Percentiles rank a stretch among this genome's conserved stretches.
Evolutionary conservation across 371 early-diverging fungal genomes (phyloP).

Genomic region (Syncephalastrum racemosum): DNA sequence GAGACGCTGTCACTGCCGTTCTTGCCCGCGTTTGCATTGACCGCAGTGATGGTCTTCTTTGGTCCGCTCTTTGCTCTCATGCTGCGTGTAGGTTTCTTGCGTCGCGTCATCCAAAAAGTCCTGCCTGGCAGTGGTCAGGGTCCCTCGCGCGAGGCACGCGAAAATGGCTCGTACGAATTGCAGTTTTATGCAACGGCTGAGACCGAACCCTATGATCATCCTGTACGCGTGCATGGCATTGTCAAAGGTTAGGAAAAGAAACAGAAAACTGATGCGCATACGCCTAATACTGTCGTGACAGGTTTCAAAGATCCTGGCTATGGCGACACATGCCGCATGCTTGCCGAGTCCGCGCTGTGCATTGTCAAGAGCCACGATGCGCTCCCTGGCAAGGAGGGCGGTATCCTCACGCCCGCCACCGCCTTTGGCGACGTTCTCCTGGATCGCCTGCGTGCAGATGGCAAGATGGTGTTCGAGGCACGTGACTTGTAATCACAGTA

Average conservation of each 20-base stretch:
- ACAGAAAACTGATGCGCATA: not conserved
- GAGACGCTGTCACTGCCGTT: slow-evolving; percentile 56
- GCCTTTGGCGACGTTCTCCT: slow-evolving; percentile 70
- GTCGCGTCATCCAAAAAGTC: slow-evolving; percentile 44
- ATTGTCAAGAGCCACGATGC: slow-evolving; percentile 47
- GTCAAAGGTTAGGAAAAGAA: slow-evolving; percentile 50
- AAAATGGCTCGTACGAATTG: slow-evolving; percentile 44
- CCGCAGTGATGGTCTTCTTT: slow-evolving; percentile 34
- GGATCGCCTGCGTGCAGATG: slow-evolving; percentile 50
- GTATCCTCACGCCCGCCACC: slow-evolving; percentile 72
- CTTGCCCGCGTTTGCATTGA: slow-evolving; percentile 35
- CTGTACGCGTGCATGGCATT: slow-evolving; percentile 50
- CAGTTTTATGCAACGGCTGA: slow-evolving; percentile 54
- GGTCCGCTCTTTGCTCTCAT: slow-evolving; percentile 32
- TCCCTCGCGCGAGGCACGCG: slow-evolving; percentile 51
- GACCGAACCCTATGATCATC: slow-evolving; percentile 36
- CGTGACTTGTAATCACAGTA: slow-evolving; percentile 15
- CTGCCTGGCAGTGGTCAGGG: slow-evolving; percentile 64
- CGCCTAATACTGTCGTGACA: not conserved
- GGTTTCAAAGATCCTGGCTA: slow-evolving; percentile 75
- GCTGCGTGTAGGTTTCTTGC: slow-evolving; percentile 32
- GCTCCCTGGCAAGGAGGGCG: slow-evolving; percentile 56
- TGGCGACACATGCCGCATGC: slow-evolving; percentile 65
- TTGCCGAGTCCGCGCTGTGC: slow-evolving; percentile 63
- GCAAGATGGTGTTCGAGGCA: slow-evolving; percentile 62